These are phyloP conservation scores for Geotrichum carabidarum DNA, from an alignment of 1,139 yeast genomes.

Conservation along the genomic window DNA sequence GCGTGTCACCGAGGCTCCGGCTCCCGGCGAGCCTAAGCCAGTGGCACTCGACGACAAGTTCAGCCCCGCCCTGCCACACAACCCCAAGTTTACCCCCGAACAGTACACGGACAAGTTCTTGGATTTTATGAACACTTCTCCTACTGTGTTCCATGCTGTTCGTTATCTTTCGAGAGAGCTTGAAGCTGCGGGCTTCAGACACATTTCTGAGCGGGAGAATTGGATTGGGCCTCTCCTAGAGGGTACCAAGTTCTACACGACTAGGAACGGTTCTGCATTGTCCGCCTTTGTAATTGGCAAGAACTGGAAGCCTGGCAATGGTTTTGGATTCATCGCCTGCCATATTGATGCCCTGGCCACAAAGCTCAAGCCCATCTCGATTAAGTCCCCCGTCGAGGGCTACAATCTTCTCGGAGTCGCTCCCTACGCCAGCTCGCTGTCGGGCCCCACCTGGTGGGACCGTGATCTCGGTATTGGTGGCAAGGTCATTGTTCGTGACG, in stretches of 20 bases:
- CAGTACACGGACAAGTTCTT: conserved; percentile 50
- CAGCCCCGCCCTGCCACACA: conserved; percentile 17
- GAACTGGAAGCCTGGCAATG: conserved; percentile 65
- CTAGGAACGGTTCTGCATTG: conserved; percentile 74
- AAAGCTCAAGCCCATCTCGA: conserved; percentile 75
- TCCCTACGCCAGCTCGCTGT: conserved; percentile 88
- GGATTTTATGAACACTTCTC: conserved; percentile 75
- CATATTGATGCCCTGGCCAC: conserved; percentile 86
- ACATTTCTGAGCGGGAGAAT: conserved; percentile 60
- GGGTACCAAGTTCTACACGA: conserved; percentile 65
- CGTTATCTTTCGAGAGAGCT: conserved; percentile 44
- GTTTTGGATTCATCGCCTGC: conserved; percentile 80
- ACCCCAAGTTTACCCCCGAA: conserved; percentile 18
- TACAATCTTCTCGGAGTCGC: conserved; percentile 87
- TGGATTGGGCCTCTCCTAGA: conserved; percentile 56
- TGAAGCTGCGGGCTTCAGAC: conserved; percentile 40
- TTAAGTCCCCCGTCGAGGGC: conserved; percentile 61
- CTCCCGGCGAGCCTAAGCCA: neutral
- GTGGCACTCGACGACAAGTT: conserved; percentile 7
- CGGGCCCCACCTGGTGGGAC: conserved; percentile 73
- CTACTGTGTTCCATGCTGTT: conserved; percentile 91
- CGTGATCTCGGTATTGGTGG: conserved; percentile 91
- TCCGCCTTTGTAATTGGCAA: conserved; percentile 76
- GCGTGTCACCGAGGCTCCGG: neutral
- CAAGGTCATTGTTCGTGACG: conserved; percentile 63